phyloP scores from a whole-genome alignment of 169 alveolate genomes.

The Theileria orientalis region DNA sequence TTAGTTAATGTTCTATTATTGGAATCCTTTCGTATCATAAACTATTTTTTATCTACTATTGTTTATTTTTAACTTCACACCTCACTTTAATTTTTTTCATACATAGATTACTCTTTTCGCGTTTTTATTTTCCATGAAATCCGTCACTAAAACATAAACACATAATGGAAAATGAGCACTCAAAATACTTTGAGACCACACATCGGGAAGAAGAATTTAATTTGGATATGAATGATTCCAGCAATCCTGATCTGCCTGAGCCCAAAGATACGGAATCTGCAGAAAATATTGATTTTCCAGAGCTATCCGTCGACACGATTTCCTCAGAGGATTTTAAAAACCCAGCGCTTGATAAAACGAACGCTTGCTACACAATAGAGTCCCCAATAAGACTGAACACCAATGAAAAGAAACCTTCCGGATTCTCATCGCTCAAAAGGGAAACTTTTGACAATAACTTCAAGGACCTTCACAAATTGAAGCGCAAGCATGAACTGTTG shows the following conservation, averaged over 20 bases:
- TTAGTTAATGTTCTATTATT: background rate
- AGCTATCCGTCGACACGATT: constrained; percentile 3
- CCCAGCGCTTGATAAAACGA: background rate
- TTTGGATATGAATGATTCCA: background rate
- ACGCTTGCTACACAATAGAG: constrained; percentile 1
- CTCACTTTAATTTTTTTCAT: background rate
- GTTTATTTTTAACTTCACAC: background rate
- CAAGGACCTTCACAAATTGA: constrained; percentile 47
- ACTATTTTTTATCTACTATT: background rate
- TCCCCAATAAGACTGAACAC: constrained; percentile 31
- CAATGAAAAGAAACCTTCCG: constrained; percentile 14
- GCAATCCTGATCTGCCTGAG: background rate
- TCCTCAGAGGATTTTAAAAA: constrained; percentile 7
- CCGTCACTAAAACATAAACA: background rate
- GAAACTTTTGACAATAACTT: constrained; percentile 60
- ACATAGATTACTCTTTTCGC: background rate
- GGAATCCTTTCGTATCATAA: background rate
- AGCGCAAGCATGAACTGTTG: constrained; percentile 42
- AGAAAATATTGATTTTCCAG: background rate
- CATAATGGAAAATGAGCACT: background rate
- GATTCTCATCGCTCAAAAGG: constrained; percentile 49
- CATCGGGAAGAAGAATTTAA: background rate
- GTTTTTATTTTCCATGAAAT: background rate
- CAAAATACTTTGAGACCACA: background rate
- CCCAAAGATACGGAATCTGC: constrained; percentile 9